Evolutionary conservation across 129 eudicot species (phyloP), one percentile per base, ranked within the genome.

Genomic region (Tanacetum coccineum): DNA sequence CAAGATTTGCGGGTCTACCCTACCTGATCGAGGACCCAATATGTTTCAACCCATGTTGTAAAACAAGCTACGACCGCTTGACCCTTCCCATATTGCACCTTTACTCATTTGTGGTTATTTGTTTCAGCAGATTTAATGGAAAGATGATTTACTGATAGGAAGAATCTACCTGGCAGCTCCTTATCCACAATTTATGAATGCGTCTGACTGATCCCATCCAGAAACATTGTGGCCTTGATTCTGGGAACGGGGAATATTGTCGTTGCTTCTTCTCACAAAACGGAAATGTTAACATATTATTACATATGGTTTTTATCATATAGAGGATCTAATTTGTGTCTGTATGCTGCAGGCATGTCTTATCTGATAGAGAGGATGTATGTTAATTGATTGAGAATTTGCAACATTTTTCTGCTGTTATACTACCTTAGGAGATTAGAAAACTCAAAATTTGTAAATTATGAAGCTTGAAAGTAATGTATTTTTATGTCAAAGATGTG

Each of bases 111-210:
- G 6, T 36, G 42, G 1, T 36, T 36, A 36, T 32, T 62, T 45
- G 8, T 62, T 18, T 62, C 18, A 19, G 9, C 25, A 71, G 76
- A 30, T 72, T 17, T 18, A 52, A 21, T 49, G 76, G 59, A 71
- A 26, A 26, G 53, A 13, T 62, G 12, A 36, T 36, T 36, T 36
- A 36, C 42, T 36, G 45, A 49, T 54, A 49, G 4, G 62, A 25
- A 1, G 14, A 8, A 25, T 2, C 15, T 6, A 22, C 21, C 9
- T 2, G 40, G 9, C 3, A 3, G 13, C 11, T 20, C 9, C 18
- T 17, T 28, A 42, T 59, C 59, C 57, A 70, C 55, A 25, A 7
- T 39, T 20, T 70, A 28, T 13, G 67, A 46, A 36, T n/a, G 20
- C 30, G 46, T 40, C 39, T 30, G 1, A 32, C 8, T 0, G 40